Base-by-base conservation (phyloP, 441 rosid genomes). In the Adansonia gregorii region DNA sequence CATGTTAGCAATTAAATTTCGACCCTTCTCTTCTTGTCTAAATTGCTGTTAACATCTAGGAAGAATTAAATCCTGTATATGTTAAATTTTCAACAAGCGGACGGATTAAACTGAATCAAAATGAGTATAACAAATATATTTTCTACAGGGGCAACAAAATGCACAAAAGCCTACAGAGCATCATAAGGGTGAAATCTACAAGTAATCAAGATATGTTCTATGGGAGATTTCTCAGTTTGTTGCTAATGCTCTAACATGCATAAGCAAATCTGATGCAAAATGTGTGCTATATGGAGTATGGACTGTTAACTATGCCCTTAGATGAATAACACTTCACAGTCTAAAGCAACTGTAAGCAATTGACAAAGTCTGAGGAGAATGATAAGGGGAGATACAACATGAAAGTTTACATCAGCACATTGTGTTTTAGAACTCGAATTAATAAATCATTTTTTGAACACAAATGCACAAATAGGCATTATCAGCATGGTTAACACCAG, bases 1-100 rank as follows among this genome's bases (percentile, higher is more conserved):
- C 48, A 43, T 49, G 72, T 27, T 69, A 43, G 41, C 45, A 35
- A 67, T 19, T 56, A 68, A 75, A 73, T 55, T 55, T 43, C 49
- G 35, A 54, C 35, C 20, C 59, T 52, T 72, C 8, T n/a, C 46
- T 51, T 51, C 59, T 71, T 52, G 48, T n/a, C 43, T 22, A 10
- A 14, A 12, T 11, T 48, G 9, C 41, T 0, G 14, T n/a, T 10
- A 52, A 54, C n/a, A 31, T 71, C 4, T 48, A 1, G 12, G 22
- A 68, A 68, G 3, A 22, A 12, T 6, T 1, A 46, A 68, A 68
- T 22, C 19, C 15, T 48, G 14, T 3, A 68, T 20, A 20, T 6
- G 41, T 22, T 67, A 22, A 20, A 11, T 19, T 48, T 22, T 68
- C 58, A 68, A 67, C 39, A 48, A 68, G 73, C 39, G 46, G n/a